Conservation (phyloP, 73 alveolate species). For the Effrenium voratum region DNA sequence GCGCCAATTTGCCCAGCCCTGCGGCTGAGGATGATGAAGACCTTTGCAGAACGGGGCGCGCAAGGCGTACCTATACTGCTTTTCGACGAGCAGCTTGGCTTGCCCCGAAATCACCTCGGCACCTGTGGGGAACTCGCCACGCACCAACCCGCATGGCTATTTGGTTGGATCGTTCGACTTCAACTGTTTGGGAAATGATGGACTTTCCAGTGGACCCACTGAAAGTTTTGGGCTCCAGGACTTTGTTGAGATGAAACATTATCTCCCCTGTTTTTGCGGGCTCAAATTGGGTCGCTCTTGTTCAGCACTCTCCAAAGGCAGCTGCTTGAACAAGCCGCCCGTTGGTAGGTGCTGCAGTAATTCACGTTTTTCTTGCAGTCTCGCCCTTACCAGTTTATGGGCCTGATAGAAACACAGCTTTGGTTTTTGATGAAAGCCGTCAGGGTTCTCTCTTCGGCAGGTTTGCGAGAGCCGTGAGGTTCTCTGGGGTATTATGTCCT, state of each 20-base stretch:
- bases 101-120: not conserved
- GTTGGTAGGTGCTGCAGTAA: not conserved
- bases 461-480: not conserved
- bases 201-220: not conserved
- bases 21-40: constrained; percentile 43
- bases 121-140: not conserved
- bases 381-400: too few species aligned
- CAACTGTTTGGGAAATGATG: not conserved
- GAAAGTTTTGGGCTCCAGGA: not conserved
- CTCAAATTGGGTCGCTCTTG: not conserved
- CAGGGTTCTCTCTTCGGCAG: not conserved
- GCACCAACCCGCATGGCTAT: not conserved
- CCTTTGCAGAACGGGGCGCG: constrained; percentile 40
- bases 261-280: not conserved
- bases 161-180: not conserved
- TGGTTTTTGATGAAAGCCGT: too few species aligned
- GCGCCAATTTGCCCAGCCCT: too few species aligned
- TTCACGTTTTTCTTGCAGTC: not conserved
- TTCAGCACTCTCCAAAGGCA: not conserved
- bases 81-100: constrained; percentile 50
- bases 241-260: not conserved
- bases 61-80: constrained; percentile 19
- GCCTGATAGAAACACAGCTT: too few species aligned
- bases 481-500: not conserved
- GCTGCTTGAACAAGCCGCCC: not conserved